phyloP scores from a whole-genome alignment of 139 green algal species.

The Yamagishiella unicocca region DNA sequence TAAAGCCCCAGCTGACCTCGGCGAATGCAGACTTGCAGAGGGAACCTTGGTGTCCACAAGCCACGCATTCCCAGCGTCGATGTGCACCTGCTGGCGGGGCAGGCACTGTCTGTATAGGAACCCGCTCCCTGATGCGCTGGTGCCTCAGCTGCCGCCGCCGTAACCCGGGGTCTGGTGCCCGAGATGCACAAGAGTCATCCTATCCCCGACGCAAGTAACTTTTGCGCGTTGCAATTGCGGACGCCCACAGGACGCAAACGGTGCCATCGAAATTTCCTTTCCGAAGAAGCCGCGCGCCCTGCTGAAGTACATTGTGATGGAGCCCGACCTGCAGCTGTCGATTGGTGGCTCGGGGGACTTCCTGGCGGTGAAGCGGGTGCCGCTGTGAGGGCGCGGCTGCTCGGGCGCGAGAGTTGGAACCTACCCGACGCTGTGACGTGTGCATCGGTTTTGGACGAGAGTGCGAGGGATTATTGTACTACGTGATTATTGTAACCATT shows the following conservation, averaged over 20 bases:
- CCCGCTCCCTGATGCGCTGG: neutral
- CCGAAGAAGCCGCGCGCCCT: neutral
- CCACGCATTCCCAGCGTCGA: neutral
- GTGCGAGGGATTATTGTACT: too few relatives aligned
- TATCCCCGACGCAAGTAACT: neutral
- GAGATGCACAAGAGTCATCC: neutral
- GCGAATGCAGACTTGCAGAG: too few relatives aligned
- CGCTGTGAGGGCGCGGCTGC: too few relatives aligned
- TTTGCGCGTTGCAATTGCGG: neutral
- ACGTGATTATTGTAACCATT: too few relatives aligned
- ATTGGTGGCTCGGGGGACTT: constrained; percentile 1
- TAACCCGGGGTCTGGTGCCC: too few relatives aligned
- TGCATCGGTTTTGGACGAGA: too few relatives aligned
- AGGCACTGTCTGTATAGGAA: too few relatives aligned
- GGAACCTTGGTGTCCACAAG: too few relatives aligned
- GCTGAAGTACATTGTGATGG: constrained; percentile 8
- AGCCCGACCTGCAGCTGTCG: constrained; percentile 12
- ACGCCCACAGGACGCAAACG: neutral
- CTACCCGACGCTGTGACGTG: too few relatives aligned
- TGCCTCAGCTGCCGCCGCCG: too few relatives aligned
- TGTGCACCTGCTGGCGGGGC: neutral
- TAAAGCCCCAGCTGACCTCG: too few relatives aligned
- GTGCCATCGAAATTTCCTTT: neutral
- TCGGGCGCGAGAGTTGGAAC: too few relatives aligned
- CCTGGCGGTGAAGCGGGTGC: neutral